Percentiles rank a stretch among this genome's conserved stretches.
These are phyloP conservation scores for Cercospora sp. DNA, from an alignment of 2,329 filamentous ascomycete genomes.

Conservation along the genomic window DNA sequence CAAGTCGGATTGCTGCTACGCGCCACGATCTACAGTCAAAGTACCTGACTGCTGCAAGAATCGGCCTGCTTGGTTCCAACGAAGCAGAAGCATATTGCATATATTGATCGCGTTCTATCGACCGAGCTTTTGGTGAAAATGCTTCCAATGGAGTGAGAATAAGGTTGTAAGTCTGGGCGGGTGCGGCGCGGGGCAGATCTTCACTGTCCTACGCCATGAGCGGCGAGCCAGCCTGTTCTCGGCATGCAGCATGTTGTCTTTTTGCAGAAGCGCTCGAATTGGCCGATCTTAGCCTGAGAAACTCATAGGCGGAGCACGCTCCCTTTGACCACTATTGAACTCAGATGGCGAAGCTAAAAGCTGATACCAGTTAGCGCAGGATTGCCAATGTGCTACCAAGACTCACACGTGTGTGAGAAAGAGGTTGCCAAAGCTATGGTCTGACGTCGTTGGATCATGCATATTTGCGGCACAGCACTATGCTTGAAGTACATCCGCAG, in stretches of 20 bases:
- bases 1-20: neutral
- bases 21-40: neutral
- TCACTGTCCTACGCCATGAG: neutral
- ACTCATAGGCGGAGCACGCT: neutral
- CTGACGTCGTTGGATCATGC: neutral
- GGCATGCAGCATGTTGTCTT: neutral
- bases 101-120: neutral
- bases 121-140: neutral
- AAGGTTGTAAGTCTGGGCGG: neutral
- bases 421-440: neutral
- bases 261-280: neutral
- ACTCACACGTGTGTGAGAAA: neutral
- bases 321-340: neutral
- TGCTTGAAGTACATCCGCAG: neutral
- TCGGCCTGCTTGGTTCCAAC: no score
- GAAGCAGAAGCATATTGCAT: neutral
- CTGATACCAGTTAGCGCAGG: neutral
- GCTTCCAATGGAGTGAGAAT: neutral
- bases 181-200: neutral
- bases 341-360: neutral
- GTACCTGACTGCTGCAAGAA: neutral
- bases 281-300: neutral
- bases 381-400: neutral
- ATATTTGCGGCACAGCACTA: neutral
- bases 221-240: neutral